Conservation (phyloP, 345 rosid species). For the Capsella bursapastoris region DNA sequence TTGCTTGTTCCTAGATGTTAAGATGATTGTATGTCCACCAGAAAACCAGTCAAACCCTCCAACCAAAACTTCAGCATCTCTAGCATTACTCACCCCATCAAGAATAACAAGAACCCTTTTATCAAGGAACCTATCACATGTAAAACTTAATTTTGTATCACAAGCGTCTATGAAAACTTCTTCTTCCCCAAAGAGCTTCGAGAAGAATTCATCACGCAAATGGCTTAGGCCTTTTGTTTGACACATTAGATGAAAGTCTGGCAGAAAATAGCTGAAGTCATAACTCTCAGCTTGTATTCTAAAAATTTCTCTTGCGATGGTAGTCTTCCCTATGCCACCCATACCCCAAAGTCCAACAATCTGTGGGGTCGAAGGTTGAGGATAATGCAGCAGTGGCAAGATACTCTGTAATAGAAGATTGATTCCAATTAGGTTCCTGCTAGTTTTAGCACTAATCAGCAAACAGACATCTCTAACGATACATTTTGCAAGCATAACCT, state of each 20-base stretch:
- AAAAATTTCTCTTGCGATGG: conserved; percentile 1
- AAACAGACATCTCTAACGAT: no score
- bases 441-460: no score
- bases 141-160: conserved; percentile 27
- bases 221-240: conserved; percentile 13
- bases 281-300: conserved; percentile 16
- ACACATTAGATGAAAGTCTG: conserved; percentile 33
- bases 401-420: no score
- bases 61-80: conserved; percentile 34
- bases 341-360: conserved; percentile 44
- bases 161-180: not conserved
- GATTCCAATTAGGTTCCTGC: no score
- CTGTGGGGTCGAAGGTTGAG: not conserved
- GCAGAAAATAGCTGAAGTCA: conserved; percentile 35
- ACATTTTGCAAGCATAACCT: no score
- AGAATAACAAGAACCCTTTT: conserved; percentile 39
- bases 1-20: conserved; percentile 40
- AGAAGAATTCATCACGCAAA: conserved; percentile 37
- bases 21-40: conserved; percentile 39
- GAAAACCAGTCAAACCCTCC: conserved; percentile 40
- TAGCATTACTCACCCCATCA: conserved; percentile 37
- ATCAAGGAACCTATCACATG: conserved; percentile 9
- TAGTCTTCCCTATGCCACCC: conserved; percentile 40
- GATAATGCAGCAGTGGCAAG: no score
- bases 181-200: conserved; percentile 29